Percentiles rank a stretch among this genome's conserved stretches.
These are phyloP conservation scores for Talaromyces wortmannii DNA, from an alignment of 495 filamentous ascomycete species.

Conservation along the genomic window DNA sequence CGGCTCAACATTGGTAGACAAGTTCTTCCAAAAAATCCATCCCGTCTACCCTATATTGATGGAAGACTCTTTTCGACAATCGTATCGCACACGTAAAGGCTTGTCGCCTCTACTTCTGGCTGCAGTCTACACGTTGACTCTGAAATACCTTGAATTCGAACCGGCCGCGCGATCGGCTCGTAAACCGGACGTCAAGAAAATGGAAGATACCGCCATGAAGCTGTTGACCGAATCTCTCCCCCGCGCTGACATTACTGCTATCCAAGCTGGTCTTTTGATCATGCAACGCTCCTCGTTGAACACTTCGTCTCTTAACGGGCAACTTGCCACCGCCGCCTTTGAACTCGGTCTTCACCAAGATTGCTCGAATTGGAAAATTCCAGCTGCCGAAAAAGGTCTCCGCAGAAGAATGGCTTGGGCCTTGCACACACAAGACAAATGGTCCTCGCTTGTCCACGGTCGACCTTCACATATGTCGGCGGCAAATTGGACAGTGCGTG, in stretches of 20 bases:
- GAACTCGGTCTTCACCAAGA: slow-evolving; percentile 53
- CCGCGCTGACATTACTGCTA: slow-evolving; percentile 79
- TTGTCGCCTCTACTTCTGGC: slow-evolving; percentile 81
- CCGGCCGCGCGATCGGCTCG: slow-evolving; percentile 55
- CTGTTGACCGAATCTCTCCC: slow-evolving; percentile 72
- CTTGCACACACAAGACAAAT: slow-evolving; percentile 55
- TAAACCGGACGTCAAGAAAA: slow-evolving; percentile 63
- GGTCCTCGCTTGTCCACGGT: slow-evolving; percentile 49
- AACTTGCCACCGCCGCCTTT: slow-evolving; percentile 52
- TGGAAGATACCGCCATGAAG: slow-evolving; percentile 72
- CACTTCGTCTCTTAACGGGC: slow-evolving; percentile 79
- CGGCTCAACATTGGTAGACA: slow-evolving; percentile 71
- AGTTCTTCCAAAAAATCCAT: slow-evolving; percentile 85
- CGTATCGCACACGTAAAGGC: slow-evolving; percentile 69
- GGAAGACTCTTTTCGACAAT: slow-evolving; percentile 79
- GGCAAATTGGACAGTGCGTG: slow-evolving; percentile 51
- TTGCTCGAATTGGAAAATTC: slow-evolving; percentile 47
- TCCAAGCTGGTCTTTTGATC: slow-evolving; percentile 85
- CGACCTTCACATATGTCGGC: slow-evolving; percentile 48
- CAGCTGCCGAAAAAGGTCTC: slow-evolving; percentile 46
- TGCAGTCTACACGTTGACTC: slow-evolving; percentile 82
- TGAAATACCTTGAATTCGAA: slow-evolving; percentile 82
- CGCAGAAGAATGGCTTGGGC: slow-evolving; percentile 54
- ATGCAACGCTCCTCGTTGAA: slow-evolving; percentile 83
- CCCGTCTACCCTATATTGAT: slow-evolving; percentile 87